Evolutionary conservation across 2,329 filamentous ascomycete genomes (phyloP).

Genomic region (Myriosclerotinia scirpicola): DNA sequence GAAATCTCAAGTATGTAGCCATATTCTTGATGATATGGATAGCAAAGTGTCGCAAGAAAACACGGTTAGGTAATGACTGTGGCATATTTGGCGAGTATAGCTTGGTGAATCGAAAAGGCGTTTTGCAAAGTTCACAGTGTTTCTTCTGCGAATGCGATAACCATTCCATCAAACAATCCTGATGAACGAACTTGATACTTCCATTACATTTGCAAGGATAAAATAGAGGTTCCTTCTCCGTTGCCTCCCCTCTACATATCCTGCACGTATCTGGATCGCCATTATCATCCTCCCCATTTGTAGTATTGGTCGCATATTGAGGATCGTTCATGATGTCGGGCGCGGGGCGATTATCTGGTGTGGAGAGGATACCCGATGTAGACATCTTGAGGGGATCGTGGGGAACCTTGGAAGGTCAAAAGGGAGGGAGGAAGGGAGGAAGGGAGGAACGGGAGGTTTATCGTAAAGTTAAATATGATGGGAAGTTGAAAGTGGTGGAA

Average conservation of each 20-base stretch:
- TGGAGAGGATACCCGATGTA: background rate
- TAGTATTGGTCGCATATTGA: constrained; percentile 47
- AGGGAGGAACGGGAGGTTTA: background rate
- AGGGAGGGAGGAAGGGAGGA: background rate
- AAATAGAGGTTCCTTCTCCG: constrained; percentile 81
- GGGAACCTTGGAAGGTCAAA: background rate
- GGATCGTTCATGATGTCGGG: constrained; percentile 60
- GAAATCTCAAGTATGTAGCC: constrained; percentile 73
- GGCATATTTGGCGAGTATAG: constrained; percentile 96
- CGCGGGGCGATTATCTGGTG: constrained; percentile 27
- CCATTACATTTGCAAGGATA: constrained; percentile 99
- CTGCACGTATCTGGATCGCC: constrained; percentile 75
- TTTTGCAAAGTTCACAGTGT: constrained; percentile 99
- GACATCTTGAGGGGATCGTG: constrained; percentile 2
- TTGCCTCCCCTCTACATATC: constrained; percentile 91
- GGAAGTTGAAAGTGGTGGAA: no score
- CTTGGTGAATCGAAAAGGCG: constrained; percentile 96
- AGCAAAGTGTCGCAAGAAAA: constrained; percentile 78
- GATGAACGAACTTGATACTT: constrained; percentile 97
- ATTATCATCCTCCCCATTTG: constrained; percentile 36
- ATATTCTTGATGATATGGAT: constrained; percentile 71
- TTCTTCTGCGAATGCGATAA: constrained; percentile 98
- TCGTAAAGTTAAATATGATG: background rate
- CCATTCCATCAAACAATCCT: constrained; percentile 99
- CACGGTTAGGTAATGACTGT: constrained; percentile 69